These are phyloP conservation scores for Pelargonium citronellum DNA, from an alignment of 441 rosid genomes.

Conservation along the genomic window DNA sequence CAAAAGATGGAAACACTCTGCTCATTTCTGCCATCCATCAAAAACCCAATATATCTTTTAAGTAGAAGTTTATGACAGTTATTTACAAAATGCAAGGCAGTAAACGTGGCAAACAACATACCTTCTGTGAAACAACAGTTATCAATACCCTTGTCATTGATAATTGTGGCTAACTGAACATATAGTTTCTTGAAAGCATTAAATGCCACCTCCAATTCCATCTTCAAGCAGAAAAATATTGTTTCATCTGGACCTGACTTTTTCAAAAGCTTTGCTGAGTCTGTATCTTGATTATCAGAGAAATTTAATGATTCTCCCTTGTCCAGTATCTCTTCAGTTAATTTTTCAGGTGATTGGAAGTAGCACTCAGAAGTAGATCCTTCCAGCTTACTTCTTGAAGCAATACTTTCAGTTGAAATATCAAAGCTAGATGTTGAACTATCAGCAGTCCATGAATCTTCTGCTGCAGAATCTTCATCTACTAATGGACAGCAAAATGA, in stretches of 20 bases:
- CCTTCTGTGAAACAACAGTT: constrained; percentile 34
- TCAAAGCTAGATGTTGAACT: constrained; percentile 52
- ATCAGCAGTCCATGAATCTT: constrained; percentile 45
- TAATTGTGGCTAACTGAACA: constrained; percentile 26
- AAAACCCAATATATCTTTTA: constrained; percentile 17
- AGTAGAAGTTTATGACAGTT: constrained; percentile 13
- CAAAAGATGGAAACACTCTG: constrained; percentile 28
- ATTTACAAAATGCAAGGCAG: constrained; percentile 14
- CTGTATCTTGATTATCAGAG: constrained; percentile 27
- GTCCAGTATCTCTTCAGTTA: constrained; percentile 22
- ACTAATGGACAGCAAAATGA: constrained; percentile 22
- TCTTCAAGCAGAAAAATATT: constrained; percentile 31
- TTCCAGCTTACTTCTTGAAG: constrained; percentile 23
- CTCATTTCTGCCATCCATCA: constrained; percentile 40
- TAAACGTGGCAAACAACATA: constrained; percentile 27
- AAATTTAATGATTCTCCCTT: constrained; percentile 25
- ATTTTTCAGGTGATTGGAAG: constrained; percentile 15
- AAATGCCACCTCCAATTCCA: constrained; percentile 41
- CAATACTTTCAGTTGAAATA: constrained; percentile 35
- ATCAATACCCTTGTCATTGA: constrained; percentile 24
- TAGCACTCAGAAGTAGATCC: constrained; percentile 20
- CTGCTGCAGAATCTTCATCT: constrained; percentile 39
- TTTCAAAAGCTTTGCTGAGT: constrained; percentile 13
- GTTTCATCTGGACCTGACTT: constrained; percentile 20
- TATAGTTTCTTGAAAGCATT: constrained; percentile 37